Evolutionary conservation across 306 rosid genomes (phyloP), one percentile per base, ranked within the genome.

Genomic region (Vigna angularis): DNA sequence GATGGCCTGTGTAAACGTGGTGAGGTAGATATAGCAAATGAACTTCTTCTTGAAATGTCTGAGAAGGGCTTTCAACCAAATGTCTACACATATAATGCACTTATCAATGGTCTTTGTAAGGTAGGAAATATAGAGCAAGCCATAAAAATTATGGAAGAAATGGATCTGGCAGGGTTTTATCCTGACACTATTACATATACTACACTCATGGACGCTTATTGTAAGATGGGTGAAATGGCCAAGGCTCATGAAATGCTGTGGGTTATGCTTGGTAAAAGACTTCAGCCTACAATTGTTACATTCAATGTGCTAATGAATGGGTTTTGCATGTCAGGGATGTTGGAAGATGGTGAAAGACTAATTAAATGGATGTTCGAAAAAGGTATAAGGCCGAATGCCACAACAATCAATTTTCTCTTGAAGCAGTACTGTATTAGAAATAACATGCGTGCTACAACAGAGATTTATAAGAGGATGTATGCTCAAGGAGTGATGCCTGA

Each of bases 231-330:
- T 65, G 83, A 94, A 83, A 89, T 94, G 86, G 81, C 81, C 30
- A 84, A 76, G 87, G 98, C 97, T 69, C 93, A 90, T 49, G 82
- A 74, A 56, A 83, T 94, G 75, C 72, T 94, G 79, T 88, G 78
- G 75, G 75, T 76, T 79, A 91, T 91, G 98, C 85, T 90, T 50
- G 85, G 78, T 76, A 86, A 80, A 80, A 91, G 96, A 57, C 88
- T 90, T 73, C 88, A 86, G 71, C 98, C 97, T 61, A 90, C 98
- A 55, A 85, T 90, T 74, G 97, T 93, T 65, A 90, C 98, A 53
- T 93, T 93, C 83, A 93, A 91, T 75, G 98, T 93, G 81, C 80
- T 93, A 78, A 88, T 93, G 90, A 93, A 93, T 81, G 97, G 98
- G 20, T 88, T 91, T 89, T 93, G 97, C 85, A 77, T 83, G 87